These are phyloP conservation scores for Yarrowia sp. DNA, from an alignment of 805 yeast species.

Conservation along the genomic window DNA sequence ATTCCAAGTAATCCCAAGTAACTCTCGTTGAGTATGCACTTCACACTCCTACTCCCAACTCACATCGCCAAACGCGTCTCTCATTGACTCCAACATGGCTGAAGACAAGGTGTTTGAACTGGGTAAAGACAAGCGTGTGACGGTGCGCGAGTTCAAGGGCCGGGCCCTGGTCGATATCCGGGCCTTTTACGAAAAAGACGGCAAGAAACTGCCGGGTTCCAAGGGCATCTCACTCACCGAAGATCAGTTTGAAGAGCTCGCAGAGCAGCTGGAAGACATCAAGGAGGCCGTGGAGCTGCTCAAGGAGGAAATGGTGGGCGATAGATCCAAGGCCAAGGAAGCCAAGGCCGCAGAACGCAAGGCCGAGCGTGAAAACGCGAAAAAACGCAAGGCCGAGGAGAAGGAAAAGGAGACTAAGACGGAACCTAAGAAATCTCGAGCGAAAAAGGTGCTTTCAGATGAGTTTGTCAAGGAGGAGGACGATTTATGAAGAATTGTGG, in stretches of 20 bases:
- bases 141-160: conserved; percentile 75
- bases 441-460: conserved; percentile 1
- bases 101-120: conserved; percentile 48
- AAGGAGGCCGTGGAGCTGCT: conserved; percentile 43
- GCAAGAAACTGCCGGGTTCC: conserved; percentile 78
- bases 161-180: conserved; percentile 78
- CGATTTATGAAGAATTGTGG: neutral
- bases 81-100: neutral
- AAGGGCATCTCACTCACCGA: conserved; percentile 55
- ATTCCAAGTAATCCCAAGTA: neutral
- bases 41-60: neutral
- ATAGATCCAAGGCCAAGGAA: conserved; percentile 3
- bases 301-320: conserved; percentile 31
- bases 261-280: conserved; percentile 42
- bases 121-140: conserved; percentile 69
- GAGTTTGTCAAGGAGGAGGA: conserved; percentile 25
- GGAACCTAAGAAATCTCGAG: conserved; percentile 1
- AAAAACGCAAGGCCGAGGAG: conserved; percentile 29
- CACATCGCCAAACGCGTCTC: conserved; percentile 8
- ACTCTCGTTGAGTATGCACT: neutral
- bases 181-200: conserved; percentile 71
- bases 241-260: conserved; percentile 45
- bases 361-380: conserved; percentile 2
- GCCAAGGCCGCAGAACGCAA: neutral
- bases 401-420: neutral